Evolutionary conservation across 202 grass and related monocot species (phyloP).

Genomic region (Setaria viridis): DNA sequence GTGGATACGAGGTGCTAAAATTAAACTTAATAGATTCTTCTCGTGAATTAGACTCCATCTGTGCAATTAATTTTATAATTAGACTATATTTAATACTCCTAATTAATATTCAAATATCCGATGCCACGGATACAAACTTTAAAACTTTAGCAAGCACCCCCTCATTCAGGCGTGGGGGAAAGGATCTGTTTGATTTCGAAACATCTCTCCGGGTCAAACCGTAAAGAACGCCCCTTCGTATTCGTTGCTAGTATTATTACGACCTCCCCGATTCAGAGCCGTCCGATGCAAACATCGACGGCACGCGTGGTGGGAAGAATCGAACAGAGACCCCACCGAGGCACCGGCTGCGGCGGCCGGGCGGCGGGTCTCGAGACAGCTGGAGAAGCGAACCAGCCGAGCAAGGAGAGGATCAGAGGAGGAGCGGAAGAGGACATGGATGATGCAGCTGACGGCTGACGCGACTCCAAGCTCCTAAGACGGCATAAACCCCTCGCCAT

Average conservation of each 20-base stretch:
- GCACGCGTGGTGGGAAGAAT: neutral
- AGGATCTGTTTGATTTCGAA: neutral
- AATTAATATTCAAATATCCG: no score
- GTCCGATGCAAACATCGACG: neutral
- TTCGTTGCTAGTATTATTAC: neutral
- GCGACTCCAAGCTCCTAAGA: slow-evolving; percentile 22
- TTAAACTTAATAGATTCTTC: no score
- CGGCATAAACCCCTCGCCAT: slow-evolving; percentile 10
- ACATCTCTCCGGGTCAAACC: neutral
- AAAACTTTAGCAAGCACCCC: no score
- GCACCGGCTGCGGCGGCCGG: neutral
- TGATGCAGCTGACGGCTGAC: slow-evolving; percentile 6
- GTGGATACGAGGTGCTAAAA: no score
- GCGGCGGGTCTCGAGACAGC: neutral
- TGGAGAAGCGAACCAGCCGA: slow-evolving; percentile 22
- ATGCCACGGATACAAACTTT: no score
- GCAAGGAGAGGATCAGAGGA: neutral
- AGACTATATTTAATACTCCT: no score
- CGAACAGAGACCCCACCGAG: neutral
- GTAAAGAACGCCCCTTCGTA: neutral
- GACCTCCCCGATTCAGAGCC: neutral
- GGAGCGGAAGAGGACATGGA: neutral
- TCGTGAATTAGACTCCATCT: no score
- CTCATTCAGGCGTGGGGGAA: no score
- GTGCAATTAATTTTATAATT: no score